Evolutionary conservation across 805 yeast species (phyloP), one percentile per base, ranked within the genome.

Genomic region (Candida nitratophila): DNA sequence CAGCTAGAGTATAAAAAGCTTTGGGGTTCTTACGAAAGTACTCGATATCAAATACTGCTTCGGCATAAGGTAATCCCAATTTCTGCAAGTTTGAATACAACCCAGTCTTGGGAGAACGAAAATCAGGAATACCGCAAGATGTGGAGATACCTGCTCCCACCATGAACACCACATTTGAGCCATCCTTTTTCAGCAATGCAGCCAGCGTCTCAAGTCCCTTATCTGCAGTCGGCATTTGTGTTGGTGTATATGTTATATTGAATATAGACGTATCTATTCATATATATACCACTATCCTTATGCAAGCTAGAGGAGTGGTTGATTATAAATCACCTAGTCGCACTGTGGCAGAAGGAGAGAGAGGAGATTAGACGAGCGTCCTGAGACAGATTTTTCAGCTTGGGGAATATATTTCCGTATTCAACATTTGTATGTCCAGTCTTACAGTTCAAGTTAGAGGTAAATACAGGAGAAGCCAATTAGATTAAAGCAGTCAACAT

Each of bases 121-220:
- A 91, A 61, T 91, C 99, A 0, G 98, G 99, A 39, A 90, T 91
- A 0, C 98, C 99, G 39, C 95, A 89, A 3, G 86, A 71, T 0
- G 98, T 91, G 2, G 96, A 87, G 34, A 89, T 81, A 1, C 99
- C 99, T 0, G 99, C 99, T 1, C 99, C 99, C 9, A 81, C 82
- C 65, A 84, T 75, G 54, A 85, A 80, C 0, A 81, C 75, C 6
- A 83, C 74, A 49, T 76, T 74, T 4, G 55, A 34, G 8, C 47
- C 48, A 10, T 59, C 56, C 30, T 51, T 54, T 17, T 15, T 17
- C 17, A 39, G 27, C 19, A 6, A 24, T 17, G 33, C 24, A 3
- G 40, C 32, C 22, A 37, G 15, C 9, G 16, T 36, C 17, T 36
- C 30, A 10, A 36, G 17, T 19, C 37, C 37, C 5, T 17, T 34